Evolutionary conservation across 306 rosid species (phyloP).

Genomic region (Chamaecrista fasciculata): DNA sequence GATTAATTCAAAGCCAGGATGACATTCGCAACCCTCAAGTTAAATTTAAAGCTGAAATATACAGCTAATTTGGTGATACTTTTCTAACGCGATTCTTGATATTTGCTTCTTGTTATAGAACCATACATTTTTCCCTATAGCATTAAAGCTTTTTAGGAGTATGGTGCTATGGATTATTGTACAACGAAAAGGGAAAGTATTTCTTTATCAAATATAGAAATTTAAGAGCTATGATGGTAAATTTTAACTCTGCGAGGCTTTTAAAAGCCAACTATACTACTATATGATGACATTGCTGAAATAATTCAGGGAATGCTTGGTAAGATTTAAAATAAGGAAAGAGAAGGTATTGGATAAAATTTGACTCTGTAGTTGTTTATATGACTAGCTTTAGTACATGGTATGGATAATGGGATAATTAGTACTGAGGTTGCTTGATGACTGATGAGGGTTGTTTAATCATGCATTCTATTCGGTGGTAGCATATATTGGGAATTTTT

Average conservation of each 20-base stretch:
- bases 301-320: neutral
- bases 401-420: too few species aligned
- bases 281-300: neutral
- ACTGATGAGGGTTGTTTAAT: neutral
- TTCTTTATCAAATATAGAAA: slow-evolving; percentile 11
- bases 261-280: neutral
- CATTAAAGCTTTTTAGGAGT: neutral
- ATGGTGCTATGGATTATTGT: neutral
- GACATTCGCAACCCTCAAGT: slow-evolving; percentile 61
- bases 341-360: neutral
- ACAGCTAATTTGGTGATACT: slow-evolving; percentile 29
- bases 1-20: slow-evolving; percentile 81
- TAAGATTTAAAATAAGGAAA: neutral
- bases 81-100: neutral
- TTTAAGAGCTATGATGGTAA: neutral
- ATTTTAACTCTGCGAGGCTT: neutral
- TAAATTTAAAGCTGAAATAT: slow-evolving; percentile 57
- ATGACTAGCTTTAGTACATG: neutral
- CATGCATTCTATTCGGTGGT: neutral
- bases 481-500: neutral
- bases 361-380: neutral
- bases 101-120: neutral
- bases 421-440: neutral
- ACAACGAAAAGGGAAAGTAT: slow-evolving; percentile 13
- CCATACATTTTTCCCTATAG: neutral